These are phyloP conservation scores for Xylaria sp. DNA, from an alignment of 2,329 filamentous ascomycete genomes.

Conservation along the genomic window DNA sequence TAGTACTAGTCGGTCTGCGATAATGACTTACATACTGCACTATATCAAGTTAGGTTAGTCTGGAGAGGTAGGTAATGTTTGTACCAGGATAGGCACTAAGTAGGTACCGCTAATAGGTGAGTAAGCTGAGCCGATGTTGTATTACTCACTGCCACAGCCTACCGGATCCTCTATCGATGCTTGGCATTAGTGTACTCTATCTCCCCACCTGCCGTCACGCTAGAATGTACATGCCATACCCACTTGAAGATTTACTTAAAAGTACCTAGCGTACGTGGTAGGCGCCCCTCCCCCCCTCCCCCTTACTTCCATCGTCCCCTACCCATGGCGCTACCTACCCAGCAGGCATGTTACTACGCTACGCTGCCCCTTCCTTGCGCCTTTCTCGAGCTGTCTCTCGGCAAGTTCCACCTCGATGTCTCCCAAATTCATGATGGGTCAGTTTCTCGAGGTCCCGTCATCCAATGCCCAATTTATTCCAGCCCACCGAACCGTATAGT, in stretches of 20 bases:
- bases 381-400: not conserved
- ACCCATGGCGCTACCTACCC: not conserved
- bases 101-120: not conserved
- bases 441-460: constrained; percentile 11
- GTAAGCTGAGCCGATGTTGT: constrained; percentile 13
- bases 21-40: no score
- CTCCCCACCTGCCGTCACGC: not conserved
- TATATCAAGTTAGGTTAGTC: no score
- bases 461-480: constrained; percentile 5
- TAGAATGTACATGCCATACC: not conserved
- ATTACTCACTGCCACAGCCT: constrained; percentile 25
- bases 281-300: not conserved
- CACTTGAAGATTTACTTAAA: not conserved
- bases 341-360: constrained; percentile 3
- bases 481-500: constrained; percentile 6
- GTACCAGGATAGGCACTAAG: not conserved
- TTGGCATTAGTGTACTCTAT: constrained; percentile 1
- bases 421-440: constrained; percentile 17
- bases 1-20: no score
- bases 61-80: not conserved
- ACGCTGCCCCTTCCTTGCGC: not conserved
- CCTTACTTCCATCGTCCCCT: not conserved
- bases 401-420: constrained; percentile 21
- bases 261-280: not conserved
- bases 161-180: constrained; percentile 1